A percentile compares a stretch with the other conserved stretches of the same genome.
phyloP scores from a whole-genome alignment of 148 eudicot species.

The Camellia granthamiana region DNA sequence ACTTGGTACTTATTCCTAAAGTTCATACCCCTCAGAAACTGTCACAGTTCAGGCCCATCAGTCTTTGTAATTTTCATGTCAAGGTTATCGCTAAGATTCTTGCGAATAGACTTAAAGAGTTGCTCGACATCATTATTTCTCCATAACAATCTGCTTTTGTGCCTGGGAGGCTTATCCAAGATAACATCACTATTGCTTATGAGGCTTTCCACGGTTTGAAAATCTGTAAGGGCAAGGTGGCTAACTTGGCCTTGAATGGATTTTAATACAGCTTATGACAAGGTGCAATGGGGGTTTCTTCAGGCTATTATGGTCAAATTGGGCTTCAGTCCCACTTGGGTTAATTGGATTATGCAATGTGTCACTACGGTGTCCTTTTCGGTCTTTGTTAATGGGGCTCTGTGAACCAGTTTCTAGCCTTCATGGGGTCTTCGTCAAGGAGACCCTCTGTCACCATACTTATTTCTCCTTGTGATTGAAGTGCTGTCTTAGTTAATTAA shows the following conservation, averaged over 20 bases:
- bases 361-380: not conserved
- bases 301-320: not conserved
- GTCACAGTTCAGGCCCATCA: not conserved
- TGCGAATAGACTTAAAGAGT: not conserved
- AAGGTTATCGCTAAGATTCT: not conserved
- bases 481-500: no score
- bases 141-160: not conserved
- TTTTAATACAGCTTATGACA: not conserved
- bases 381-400: no score
- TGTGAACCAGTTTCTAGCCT: no score
- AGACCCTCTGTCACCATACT: no score
- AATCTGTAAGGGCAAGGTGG: no score
- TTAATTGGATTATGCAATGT: not conserved
- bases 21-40: not conserved
- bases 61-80: not conserved
- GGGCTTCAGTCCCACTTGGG: not conserved
- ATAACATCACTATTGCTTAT: not conserved
- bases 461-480: no score
- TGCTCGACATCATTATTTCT: not conserved
- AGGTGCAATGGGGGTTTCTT: not conserved
- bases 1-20: not conserved
- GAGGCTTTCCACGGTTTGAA: not conserved
- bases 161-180: not conserved
- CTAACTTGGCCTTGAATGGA: not conserved
- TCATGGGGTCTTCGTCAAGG: no score